Conservation (phyloP, 129 eudicot genomes). For the Deinandra increscens region DNA sequence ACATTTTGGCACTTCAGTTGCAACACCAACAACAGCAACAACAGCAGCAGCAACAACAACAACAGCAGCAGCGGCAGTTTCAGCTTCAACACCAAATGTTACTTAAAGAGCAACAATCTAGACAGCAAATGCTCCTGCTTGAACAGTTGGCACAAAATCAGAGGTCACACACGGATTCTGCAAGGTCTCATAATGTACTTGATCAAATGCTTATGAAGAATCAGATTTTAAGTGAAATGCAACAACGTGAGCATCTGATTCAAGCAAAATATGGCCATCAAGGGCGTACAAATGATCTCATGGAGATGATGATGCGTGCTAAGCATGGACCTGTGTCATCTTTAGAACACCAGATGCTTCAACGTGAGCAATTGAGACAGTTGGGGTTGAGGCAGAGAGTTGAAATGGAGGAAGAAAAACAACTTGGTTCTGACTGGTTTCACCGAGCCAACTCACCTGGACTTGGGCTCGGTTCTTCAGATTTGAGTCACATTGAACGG, state of each 20-base stretch:
- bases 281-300: constrained; percentile 55
- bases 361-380: constrained; percentile 68
- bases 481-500: constrained; percentile 57
- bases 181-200: constrained; percentile 51
- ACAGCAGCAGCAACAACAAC: constrained; percentile 54
- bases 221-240: constrained; percentile 64
- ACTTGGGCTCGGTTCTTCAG: constrained; percentile 52
- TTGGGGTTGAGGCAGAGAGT: constrained; percentile 62
- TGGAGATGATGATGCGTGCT: constrained; percentile 63
- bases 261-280: constrained; percentile 78
- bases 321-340: constrained; percentile 75
- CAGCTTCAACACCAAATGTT: constrained; percentile 61
- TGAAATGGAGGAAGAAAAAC: constrained; percentile 84
- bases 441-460: constrained; percentile 52
- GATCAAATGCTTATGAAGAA: constrained; percentile 72
- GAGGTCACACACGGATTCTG: constrained; percentile 53
- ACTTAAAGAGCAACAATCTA: constrained; percentile 78
- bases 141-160: constrained; percentile 77
- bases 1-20: constrained; percentile 67
- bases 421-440: constrained; percentile 53
- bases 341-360: constrained; percentile 70
- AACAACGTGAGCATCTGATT: constrained; percentile 72
- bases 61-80: constrained; percentile 37
- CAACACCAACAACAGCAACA: constrained; percentile 58
- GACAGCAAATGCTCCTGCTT: constrained; percentile 59